These are phyloP conservation scores for Clitoria ternatea DNA, from an alignment of 306 rosid species.

Conservation along the genomic window DNA sequence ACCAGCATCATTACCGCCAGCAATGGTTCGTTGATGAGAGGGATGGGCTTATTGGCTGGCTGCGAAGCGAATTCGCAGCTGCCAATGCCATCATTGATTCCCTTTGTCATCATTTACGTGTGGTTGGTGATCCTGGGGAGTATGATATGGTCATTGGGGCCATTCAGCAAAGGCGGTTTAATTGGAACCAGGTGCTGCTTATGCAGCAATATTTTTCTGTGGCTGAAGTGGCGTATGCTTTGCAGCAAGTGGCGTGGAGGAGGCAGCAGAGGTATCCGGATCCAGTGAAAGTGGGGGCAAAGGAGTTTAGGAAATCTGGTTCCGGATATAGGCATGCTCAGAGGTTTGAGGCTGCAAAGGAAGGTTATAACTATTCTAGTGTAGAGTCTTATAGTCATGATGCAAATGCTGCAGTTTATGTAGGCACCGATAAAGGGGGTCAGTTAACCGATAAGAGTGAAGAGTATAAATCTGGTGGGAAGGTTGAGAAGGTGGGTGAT, in stretches of 20 bases:
- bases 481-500: constrained; percentile 45
- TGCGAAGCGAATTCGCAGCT: constrained; percentile 94
- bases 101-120: constrained; percentile 75
- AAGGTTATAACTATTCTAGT: constrained; percentile 45
- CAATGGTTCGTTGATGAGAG: constrained; percentile 95
- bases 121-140: constrained; percentile 74
- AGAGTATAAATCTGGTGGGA: constrained; percentile 42
- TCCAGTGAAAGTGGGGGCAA: constrained; percentile 48
- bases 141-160: constrained; percentile 63
- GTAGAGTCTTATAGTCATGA: constrained; percentile 46
- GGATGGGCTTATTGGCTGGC: constrained; percentile 87
- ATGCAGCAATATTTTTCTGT: constrained; percentile 96
- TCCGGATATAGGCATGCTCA: constrained; percentile 58
- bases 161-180: constrained; percentile 76
- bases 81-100: constrained; percentile 92
- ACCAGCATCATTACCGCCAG: constrained; percentile 55
- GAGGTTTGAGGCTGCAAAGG: constrained; percentile 53
- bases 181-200: constrained; percentile 90
- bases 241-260: constrained; percentile 80
- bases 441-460: constrained; percentile 36
- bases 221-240: constrained; percentile 60
- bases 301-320: constrained; percentile 61
- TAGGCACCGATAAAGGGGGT: constrained; percentile 47
- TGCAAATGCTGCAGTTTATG: constrained; percentile 35
- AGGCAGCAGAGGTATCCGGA: constrained; percentile 73